Evolutionary conservation across 2,329 filamentous ascomycete species (phyloP), one percentile per base, ranked within the genome.

Genomic region (Anthostomella pinea): DNA sequence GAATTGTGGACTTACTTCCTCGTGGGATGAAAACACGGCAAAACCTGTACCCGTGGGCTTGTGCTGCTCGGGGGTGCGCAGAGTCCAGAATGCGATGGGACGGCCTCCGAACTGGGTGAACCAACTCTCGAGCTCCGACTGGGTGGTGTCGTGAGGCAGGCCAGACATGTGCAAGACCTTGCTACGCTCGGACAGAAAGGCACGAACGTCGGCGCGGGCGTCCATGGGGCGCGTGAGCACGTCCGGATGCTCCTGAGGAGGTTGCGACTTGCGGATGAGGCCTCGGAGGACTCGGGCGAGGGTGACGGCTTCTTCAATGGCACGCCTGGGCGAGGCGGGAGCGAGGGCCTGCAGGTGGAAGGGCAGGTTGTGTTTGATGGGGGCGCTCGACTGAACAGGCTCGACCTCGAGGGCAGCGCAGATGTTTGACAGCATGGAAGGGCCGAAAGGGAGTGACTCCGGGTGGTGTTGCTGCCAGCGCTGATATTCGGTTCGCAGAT

Each of bases 41-140:
- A 98, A 98, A 35, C 93, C 93, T 36, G 91, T 95, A 27, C 93
- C 93, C 8, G 93, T 98, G n/a, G 93, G 93, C 74, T 98, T 98
- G 69, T 97, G 93, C 69, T 97, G 93, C 66, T 98, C 93, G 3
- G 93, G 93, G 10, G 93, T 98, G 45, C 91, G 86, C 33, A 98
- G 77, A 13, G 93, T 98, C 93, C 93, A 98, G 69, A 98, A 98
- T 14, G 93, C 93, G 68, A 98, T 98, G 19, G 93, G 93, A 27
- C 93, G 86, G 32, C 93, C 93, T 48, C 93, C 93, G 60, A 95
- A 98, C 66, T 98, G 93, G 19, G 93, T 98, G 62, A 97, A 98
- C 93, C 93, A 98, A 68, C 90, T 96, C 70, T 98, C 93, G 16
- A 98, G 77, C 69, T 98, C 93, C 3, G 91, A 97, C 68, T 98